Percentiles rank a stretch among this genome's conserved stretches.
phyloP scores from a whole-genome alignment of 2,329 filamentous ascomycete species.

The Biscogniauxia sp. region DNA sequence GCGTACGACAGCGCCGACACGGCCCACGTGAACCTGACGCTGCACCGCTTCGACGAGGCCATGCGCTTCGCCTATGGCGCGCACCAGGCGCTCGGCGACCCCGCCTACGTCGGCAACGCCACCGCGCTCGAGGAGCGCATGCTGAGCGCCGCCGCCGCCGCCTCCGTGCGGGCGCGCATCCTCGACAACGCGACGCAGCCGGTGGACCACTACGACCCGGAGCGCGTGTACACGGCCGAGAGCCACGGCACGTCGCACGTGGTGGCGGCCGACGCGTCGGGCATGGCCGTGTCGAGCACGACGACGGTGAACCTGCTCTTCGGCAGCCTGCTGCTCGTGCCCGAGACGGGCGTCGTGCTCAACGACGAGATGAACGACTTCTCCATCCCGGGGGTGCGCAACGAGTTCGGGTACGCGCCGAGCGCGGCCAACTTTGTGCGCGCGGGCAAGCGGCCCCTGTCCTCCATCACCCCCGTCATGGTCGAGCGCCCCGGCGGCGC shows the following conservation, averaged over 20 bases:
- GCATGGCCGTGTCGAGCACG: constrained; percentile 76
- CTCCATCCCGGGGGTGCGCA: constrained; percentile 72
- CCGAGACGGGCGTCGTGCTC: constrained; percentile 78
- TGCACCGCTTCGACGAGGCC: constrained; percentile 82
- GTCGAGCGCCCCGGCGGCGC: constrained; percentile 57
- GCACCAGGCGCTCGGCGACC: constrained; percentile 79
- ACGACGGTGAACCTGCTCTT: constrained; percentile 89
- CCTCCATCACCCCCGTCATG: constrained; percentile 78
- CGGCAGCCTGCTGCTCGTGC: constrained; percentile 74
- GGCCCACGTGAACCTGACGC: constrained; percentile 60
- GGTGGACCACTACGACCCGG: constrained; percentile 70
- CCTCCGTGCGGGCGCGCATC: constrained; percentile 63
- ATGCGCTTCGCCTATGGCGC: constrained; percentile 86
- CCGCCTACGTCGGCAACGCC: constrained; percentile 66
- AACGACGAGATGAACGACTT: constrained; percentile 78
- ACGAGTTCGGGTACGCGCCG: constrained; percentile 83
- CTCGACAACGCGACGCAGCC: constrained; percentile 69
- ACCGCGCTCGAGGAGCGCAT: constrained; percentile 64
- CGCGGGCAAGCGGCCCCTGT: constrained; percentile 77
- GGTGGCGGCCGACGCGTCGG: constrained; percentile 67
- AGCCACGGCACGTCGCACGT: constrained; percentile 75
- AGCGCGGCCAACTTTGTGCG: constrained; percentile 78
- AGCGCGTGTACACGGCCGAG: constrained; percentile 62
- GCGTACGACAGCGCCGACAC: constrained; percentile 63
- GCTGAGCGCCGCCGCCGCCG: constrained; percentile 59